Base-by-base conservation (phyloP, 768 basidiomycete genomes). In the Hygrophoropsis aurantiaca region DNA sequence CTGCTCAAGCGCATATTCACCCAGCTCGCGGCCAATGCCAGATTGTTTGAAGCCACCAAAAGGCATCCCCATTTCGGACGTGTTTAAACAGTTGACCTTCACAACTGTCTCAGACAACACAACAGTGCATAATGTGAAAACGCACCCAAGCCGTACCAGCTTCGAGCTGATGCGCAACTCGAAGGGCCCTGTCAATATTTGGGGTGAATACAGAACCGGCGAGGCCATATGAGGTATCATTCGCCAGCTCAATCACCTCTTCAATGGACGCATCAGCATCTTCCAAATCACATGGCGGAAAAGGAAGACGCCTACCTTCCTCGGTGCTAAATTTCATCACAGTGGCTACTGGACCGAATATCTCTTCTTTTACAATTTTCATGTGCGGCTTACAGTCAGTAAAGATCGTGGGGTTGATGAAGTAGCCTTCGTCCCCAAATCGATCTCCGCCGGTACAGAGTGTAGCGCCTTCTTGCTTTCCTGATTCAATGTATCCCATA, bases 31-130 rank as follows among this genome's bases (percentile, higher is more conserved):
- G n/a, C 85, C 86, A 49, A 86, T 77, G 46, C 85, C 85, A 37
- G 78, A 80, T 65, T 85, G 81, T 74, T 86, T 87, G 74, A 74
- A 87, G 39, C 86, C 85, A 40, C 85, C 84, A 59, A 85, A 85
- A 7, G 85, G 84, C 33, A 84, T 65, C 45, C 70, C 63, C 8
- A 73, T 58, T 52, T 81, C 70, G 11, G 78, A 60, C 33, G 54
- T 50, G 58, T 74, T 71, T 26, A 61, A 59, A 36, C 69, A 74
- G 60, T 77, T 78, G 43, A 77, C 64, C 73, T 71, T 46, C 11
- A 25, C 11, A 46, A 42, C 20, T 16, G 9, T 26, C n/a, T 4
- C 32, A 19, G 16, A 30, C 23, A 11, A 19, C 3, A 32, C 3
- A 44, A 33, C 47, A 51, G 26, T 32, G 40, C 19, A 8, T n/a